A percentile compares a stretch with the other conserved stretches of the same genome.
phyloP scores from a whole-genome alignment of 352 stramenopile species.

The Phytophthora fragariae region DNA sequence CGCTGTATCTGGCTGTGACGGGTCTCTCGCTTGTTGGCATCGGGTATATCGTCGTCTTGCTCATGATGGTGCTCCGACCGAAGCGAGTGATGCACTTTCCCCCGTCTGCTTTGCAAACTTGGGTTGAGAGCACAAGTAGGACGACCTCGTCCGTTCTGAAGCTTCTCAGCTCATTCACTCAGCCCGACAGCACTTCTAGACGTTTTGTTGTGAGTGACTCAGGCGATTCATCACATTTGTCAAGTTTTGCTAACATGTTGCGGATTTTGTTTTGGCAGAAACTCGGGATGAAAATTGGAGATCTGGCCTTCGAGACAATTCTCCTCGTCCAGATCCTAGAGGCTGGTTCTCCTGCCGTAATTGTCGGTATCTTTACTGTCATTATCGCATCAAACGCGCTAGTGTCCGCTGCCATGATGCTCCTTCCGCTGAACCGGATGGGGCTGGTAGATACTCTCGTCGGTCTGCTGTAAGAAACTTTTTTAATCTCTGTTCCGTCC shows the following conservation, averaged over 20 bases:
- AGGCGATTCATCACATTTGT: neutral
- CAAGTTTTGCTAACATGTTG: neutral
- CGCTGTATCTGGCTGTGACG: neutral
- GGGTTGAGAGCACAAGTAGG: no score
- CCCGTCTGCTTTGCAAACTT: neutral
- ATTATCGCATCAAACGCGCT: constrained; percentile 31
- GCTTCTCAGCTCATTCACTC: neutral
- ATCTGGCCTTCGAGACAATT: constrained; percentile 34
- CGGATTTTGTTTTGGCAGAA: constrained; percentile 22
- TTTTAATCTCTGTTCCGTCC: neutral
- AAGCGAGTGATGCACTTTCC: neutral
- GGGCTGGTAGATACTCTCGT: constrained; percentile 19
- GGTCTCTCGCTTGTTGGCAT: neutral
- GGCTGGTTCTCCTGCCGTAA: constrained; percentile 19
- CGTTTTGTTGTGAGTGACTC: neutral
- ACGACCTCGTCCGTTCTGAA: neutral
- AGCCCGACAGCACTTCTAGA: neutral
- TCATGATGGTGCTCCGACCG: neutral
- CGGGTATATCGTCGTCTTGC: neutral
- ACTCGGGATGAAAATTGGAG: constrained; percentile 32
- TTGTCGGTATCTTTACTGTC: constrained; percentile 31
- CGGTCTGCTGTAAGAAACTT: constrained; percentile 9
- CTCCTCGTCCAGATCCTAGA: constrained; percentile 35
- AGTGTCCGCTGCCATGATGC: constrained; percentile 24
- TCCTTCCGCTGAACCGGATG: constrained; percentile 20